Conservation (phyloP, 2,329 filamentous ascomycete species). For the Fusarium xylarioides region DNA sequence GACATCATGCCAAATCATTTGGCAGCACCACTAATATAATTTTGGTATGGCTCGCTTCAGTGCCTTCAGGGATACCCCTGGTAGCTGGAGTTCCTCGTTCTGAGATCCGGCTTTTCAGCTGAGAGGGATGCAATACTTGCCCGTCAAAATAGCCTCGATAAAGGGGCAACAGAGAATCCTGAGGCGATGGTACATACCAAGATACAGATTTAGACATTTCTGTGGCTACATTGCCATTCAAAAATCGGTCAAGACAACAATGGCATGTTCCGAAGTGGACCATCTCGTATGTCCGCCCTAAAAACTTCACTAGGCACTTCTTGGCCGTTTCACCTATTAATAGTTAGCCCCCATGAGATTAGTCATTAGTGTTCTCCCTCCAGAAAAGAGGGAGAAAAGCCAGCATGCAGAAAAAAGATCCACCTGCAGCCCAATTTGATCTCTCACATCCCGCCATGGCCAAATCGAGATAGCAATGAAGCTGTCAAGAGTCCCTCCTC, state of each 20-base stretch:
- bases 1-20: no score
- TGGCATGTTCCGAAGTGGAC: not conserved
- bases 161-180: no score
- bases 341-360: not conserved
- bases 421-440: conserved; percentile 19
- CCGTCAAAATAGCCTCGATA: no score
- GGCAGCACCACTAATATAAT: no score
- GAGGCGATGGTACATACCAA: no score
- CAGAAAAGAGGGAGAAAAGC: not conserved
- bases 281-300: not conserved
- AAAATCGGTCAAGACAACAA: not conserved
- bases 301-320: not conserved
- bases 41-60: no score
- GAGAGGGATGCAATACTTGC: no score
- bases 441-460: conserved; percentile 14
- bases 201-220: not conserved
- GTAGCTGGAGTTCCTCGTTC: no score
- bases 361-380: not conserved
- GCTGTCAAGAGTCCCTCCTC: conserved; percentile 4
- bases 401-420: not conserved
- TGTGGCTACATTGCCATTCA: not conserved
- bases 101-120: no score
- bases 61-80: no score
- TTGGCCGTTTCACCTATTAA: conserved; percentile 1
- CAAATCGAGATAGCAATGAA: conserved; percentile 10